Percentiles rank a stretch among this genome's conserved stretches.
These are phyloP conservation scores for Viola odorata DNA, from an alignment of 345 rosid genomes.

Conservation along the genomic window DNA sequence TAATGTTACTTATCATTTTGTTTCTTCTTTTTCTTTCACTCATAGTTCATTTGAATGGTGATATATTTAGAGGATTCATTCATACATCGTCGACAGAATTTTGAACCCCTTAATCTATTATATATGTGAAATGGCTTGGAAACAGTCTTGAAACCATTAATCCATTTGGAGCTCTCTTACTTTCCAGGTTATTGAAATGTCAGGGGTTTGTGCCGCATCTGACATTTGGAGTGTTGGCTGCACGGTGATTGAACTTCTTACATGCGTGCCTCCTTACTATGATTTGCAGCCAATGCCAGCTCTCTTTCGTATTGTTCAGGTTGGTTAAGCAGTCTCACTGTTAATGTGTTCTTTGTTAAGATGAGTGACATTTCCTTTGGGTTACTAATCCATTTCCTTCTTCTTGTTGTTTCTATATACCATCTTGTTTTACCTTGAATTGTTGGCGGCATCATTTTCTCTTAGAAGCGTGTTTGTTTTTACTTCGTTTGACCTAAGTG, in stretches of 20 bases:
- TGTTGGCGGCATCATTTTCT: constrained; percentile 2
- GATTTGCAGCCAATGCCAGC: constrained; percentile 99
- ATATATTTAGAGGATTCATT: no score
- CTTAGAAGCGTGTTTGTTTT: background rate
- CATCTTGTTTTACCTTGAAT: background rate
- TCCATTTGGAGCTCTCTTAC: background rate
- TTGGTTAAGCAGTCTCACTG: constrained; percentile 22
- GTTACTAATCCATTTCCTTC: constrained; percentile 1
- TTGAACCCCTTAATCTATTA: no score
- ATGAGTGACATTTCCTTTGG: constrained; percentile 5
- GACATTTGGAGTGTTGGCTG: constrained; percentile 99
- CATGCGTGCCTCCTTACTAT: constrained; percentile 96
- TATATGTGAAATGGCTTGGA: constrained; percentile 3
- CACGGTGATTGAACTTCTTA: constrained; percentile 95
- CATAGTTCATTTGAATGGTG: no score
- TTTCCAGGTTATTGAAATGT: constrained; percentile 96
- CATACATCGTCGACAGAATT: no score
- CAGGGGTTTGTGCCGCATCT: constrained; percentile 99
- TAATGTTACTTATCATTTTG: background rate
- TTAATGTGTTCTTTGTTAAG: background rate
- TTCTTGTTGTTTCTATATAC: constrained; percentile 1
- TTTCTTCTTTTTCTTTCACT: background rate
- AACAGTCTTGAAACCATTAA: background rate
- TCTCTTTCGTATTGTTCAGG: constrained; percentile 98
- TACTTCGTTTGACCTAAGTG: background rate